Percentiles rank a stretch among this genome's conserved stretches.
phyloP scores from a whole-genome alignment of 192 early-diverging fungal genomes.

The Backusella luteola region DNA sequence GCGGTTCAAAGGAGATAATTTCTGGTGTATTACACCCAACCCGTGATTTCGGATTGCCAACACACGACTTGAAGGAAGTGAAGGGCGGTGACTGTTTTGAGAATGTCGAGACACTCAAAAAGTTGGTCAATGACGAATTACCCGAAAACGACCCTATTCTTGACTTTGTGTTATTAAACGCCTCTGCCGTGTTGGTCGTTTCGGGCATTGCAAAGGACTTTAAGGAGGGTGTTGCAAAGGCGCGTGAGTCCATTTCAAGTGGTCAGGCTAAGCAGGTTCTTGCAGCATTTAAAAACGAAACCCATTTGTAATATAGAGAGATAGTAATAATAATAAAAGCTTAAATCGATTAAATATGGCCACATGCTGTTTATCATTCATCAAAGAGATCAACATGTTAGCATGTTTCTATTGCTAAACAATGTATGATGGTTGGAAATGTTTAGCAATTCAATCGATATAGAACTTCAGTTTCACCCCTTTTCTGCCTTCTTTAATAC shows the following conservation, averaged over 20 bases:
- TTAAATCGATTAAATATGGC: neutral
- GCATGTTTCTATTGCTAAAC: too few species aligned
- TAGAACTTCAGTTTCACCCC: too few species aligned
- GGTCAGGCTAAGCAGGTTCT: slow-evolving; percentile 68
- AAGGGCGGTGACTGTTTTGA: slow-evolving; percentile 63
- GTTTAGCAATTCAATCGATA: too few species aligned
- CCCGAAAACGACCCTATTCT: slow-evolving; percentile 64
- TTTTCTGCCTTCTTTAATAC: too few species aligned
- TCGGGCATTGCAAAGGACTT: slow-evolving; percentile 70
- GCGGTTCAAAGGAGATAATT: slow-evolving; percentile 56
- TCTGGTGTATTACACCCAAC: slow-evolving; percentile 69
- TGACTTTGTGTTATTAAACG: slow-evolving; percentile 92
- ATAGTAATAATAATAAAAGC: too few species aligned
- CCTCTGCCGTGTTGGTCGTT: slow-evolving; percentile 83
- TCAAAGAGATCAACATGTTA: neutral
- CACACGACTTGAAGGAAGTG: slow-evolving; percentile 71
- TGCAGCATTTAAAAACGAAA: slow-evolving; percentile 61
- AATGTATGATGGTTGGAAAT: too few species aligned
- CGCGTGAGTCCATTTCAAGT: slow-evolving; percentile 67
- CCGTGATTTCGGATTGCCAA: slow-evolving; percentile 80
- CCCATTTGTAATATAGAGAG: neutral
- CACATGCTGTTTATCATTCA: too few species aligned
- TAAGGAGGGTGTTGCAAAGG: slow-evolving; percentile 75
- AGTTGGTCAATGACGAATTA: slow-evolving; percentile 67
- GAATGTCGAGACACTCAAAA: slow-evolving; percentile 73